Conservation (phyloP, 2,329 filamentous ascomycete genomes). For the Cercospora zeae-maydis region DNA sequence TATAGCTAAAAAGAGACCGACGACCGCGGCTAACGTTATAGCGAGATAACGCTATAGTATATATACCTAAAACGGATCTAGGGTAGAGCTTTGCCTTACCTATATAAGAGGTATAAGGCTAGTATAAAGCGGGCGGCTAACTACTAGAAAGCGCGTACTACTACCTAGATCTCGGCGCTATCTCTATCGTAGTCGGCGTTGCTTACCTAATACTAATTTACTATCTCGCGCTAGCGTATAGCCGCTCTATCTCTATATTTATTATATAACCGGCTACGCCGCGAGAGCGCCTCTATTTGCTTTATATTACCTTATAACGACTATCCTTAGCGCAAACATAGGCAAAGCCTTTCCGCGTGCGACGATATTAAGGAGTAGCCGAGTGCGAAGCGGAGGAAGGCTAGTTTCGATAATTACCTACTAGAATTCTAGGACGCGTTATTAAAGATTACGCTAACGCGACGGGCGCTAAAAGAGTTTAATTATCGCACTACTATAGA, state of each 20-base stretch:
- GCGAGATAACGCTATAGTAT: too few relatives aligned
- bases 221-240: background rate
- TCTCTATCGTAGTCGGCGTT: background rate
- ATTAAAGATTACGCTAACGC: background rate
- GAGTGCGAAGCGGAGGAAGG: background rate
- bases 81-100: too few relatives aligned
- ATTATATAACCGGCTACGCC: too few relatives aligned
- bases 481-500: background rate
- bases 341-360: too few relatives aligned
- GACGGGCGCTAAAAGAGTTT: background rate
- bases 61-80: too few relatives aligned
- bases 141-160: background rate
- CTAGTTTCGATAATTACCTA: background rate
- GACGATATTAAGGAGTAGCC: background rate
- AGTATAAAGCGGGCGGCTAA: background rate
- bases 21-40: too few relatives aligned
- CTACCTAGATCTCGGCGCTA: background rate
- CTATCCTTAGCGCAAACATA: too few relatives aligned
- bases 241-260: too few relatives aligned
- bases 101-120: too few relatives aligned
- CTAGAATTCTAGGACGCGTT: conserved; percentile 1
- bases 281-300: too few relatives aligned
- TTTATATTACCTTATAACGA: too few relatives aligned
- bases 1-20: too few relatives aligned
- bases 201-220: background rate